A percentile compares a stretch with the other conserved stretches of the same genome.
These are phyloP conservation scores for Kazachstania kunashirensis DNA, from an alignment of 805 yeast genomes.

Conservation along the genomic window DNA sequence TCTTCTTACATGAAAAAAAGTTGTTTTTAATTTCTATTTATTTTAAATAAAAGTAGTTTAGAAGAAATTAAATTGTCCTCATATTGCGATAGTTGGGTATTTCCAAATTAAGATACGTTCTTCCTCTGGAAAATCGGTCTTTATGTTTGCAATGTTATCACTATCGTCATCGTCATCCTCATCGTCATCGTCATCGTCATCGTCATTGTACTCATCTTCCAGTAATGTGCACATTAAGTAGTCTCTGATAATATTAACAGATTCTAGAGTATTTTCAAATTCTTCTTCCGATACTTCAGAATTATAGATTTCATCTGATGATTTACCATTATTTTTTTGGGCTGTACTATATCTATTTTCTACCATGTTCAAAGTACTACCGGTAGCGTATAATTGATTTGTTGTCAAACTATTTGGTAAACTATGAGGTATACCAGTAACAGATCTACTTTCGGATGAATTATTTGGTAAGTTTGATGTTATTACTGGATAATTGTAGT, in stretches of 20 bases:
- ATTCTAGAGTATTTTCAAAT: slow-evolving; percentile 11
- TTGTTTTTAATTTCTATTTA: background rate
- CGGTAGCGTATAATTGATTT: background rate
- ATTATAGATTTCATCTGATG: slow-evolving; percentile 3
- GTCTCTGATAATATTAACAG: slow-evolving; percentile 21
- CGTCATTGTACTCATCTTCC: slow-evolving; percentile 20
- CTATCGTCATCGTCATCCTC: background rate
- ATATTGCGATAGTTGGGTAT: no score
- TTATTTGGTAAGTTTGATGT: no score
- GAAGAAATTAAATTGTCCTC: no score
- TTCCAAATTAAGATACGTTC: background rate
- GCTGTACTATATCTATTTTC: slow-evolving; percentile 11
- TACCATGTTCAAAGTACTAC: slow-evolving; percentile 3
- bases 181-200: slow-evolving; percentile 5
- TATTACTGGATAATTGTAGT: no score
- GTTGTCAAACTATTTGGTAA: background rate
- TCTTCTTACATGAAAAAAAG: no score
- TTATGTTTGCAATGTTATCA: no score
- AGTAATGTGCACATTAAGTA: slow-evolving; percentile 23
- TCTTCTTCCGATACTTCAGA: slow-evolving; percentile 8
- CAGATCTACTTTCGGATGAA: no score
- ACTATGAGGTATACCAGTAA: slow-evolving; percentile 5
- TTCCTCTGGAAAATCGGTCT: no score
- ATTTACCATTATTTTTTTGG: slow-evolving; percentile 14
- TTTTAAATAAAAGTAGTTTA: background rate